phyloP scores from a whole-genome alignment of 1,284 basidiomycete species.

The Trichosporon asahii region DNA sequence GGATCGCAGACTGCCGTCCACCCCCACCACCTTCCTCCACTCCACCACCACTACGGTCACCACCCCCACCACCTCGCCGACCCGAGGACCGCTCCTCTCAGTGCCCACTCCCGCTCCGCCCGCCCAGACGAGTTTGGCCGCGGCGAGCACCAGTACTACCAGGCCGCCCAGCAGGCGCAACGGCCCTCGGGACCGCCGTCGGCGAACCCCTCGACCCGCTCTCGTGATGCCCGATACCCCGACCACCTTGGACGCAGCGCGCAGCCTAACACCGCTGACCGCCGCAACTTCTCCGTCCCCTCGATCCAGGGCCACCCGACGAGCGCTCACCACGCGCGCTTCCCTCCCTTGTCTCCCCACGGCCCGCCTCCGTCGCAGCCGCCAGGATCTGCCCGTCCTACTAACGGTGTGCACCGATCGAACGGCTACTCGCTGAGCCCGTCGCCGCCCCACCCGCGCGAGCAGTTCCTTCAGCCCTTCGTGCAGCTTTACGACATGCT shows the following conservation, averaged over 20 bases:
- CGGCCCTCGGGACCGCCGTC: conserved; percentile 13
- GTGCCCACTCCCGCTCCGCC: conserved; percentile 22
- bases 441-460: conserved; percentile 25
- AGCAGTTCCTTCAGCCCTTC: conserved; percentile 37
- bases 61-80: conserved; percentile 34
- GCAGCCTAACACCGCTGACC: conserved; percentile 26
- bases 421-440: conserved; percentile 28
- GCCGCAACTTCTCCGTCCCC: conserved; percentile 35
- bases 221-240: conserved; percentile 12
- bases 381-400: conserved; percentile 11
- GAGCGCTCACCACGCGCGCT: conserved; percentile 16
- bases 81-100: conserved; percentile 38
- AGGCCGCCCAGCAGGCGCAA: conserved; percentile 17
- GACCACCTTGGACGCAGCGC: neutral
- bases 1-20: conserved; percentile 42
- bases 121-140: conserved; percentile 38
- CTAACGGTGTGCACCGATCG: conserved; percentile 17
- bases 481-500: conserved; percentile 42
- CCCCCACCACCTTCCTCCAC: conserved; percentile 37
- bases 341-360: conserved; percentile 22
- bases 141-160: conserved; percentile 31
- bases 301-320: conserved; percentile 10
- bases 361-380: conserved; percentile 8
- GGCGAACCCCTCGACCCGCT: conserved; percentile 7
- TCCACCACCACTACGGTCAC: conserved; percentile 20